Conservation (phyloP, 768 basidiomycete genomes). For the Leccinellum luteum region DNA sequence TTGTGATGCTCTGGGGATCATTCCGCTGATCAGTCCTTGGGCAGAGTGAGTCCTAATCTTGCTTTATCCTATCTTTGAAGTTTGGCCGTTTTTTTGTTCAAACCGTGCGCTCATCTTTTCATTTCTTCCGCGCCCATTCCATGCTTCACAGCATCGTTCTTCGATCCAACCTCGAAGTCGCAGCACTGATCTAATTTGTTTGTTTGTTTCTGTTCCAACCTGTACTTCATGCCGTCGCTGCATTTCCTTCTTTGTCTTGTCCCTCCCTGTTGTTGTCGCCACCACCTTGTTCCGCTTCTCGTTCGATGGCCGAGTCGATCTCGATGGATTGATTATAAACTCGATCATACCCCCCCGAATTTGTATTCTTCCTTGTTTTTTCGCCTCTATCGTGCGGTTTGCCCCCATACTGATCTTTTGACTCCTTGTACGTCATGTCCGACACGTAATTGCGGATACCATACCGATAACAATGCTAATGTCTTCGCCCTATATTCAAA, state of each 20-base stretch:
- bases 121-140: slow-evolving; percentile 10
- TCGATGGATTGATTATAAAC: slow-evolving; percentile 16
- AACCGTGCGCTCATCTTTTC: slow-evolving; percentile 29
- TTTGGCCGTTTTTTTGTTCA: slow-evolving; percentile 11
- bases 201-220: slow-evolving; percentile 13
- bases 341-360: slow-evolving; percentile 6
- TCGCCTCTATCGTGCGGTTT: slow-evolving; percentile 10
- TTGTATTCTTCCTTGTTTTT: not conserved
- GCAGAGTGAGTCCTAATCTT: slow-evolving; percentile 61
- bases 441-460: slow-evolving; percentile 28
- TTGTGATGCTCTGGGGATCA: not conserved
- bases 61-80: slow-evolving; percentile 23
- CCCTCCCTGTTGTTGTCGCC: slow-evolving; percentile 12
- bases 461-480: slow-evolving; percentile 21
- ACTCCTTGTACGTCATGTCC: slow-evolving; percentile 23
- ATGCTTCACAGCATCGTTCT: slow-evolving; percentile 34
- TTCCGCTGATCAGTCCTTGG: slow-evolving; percentile 13
- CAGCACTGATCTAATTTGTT: slow-evolving; percentile 33
- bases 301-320: too few relatives aligned
- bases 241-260: slow-evolving; percentile 10
- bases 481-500: not conserved
- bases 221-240: slow-evolving; percentile 13
- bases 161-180: slow-evolving; percentile 36
- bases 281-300: slow-evolving; percentile 22
- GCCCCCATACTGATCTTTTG: slow-evolving; percentile 13